These are phyloP conservation scores for Heliamphora ciliata DNA, from an alignment of 179 eudicot species.

Conservation along the genomic window DNA sequence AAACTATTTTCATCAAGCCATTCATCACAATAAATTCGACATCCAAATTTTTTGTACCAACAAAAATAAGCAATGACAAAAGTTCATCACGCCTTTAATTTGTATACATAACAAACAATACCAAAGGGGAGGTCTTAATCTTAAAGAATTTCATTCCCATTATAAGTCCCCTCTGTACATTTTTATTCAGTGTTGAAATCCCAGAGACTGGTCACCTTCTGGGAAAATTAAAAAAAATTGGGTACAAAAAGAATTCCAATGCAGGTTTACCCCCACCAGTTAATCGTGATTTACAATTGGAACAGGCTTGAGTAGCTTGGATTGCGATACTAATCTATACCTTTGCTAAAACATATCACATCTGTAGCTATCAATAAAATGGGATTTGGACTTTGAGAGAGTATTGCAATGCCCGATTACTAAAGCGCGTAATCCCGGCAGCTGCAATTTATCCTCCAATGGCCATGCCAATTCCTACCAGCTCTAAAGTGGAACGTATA, in stretches of 20 bases:
- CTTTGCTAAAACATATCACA: conserved; percentile 10
- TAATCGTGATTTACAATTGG: conserved; percentile 18
- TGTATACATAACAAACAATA: neutral
- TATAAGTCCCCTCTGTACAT: conserved; percentile 14
- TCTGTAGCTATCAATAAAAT: conserved; percentile 12
- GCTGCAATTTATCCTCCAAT: neutral
- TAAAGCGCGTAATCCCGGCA: neutral
- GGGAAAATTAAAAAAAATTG: neutral
- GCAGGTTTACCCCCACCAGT: neutral
- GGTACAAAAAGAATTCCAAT: conserved; percentile 15
- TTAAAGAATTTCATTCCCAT: conserved; percentile 8
- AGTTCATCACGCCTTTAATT: neutral
- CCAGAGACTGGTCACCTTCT: neutral
- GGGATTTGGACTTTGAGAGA: neutral
- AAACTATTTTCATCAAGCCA: no score
- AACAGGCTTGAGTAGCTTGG: conserved; percentile 14
- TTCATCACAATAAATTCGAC: no score
- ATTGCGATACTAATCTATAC: conserved; percentile 16
- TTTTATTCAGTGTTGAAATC: conserved; percentile 6
- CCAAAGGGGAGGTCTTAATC: neutral
- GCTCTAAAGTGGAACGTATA: neutral
- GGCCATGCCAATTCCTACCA: neutral
- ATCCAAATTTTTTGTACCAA: no score
- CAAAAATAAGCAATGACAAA: neutral
- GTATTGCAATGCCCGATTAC: conserved; percentile 6